Conservation (phyloP, 1,139 yeast species). For the Zygosaccharomyces sapae region DNA sequence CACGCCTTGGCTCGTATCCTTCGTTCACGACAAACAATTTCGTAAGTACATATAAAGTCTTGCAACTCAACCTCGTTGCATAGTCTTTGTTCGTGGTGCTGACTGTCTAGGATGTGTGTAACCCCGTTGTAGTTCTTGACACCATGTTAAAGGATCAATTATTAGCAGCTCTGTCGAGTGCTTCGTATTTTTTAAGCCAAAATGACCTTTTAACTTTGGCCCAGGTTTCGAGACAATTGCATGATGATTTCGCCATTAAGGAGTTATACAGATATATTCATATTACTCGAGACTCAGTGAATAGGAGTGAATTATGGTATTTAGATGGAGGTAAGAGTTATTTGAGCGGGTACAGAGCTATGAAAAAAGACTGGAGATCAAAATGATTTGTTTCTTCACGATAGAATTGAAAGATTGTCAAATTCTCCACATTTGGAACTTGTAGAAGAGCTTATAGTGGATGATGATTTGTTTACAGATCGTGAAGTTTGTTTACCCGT, state of each 20-base stretch:
- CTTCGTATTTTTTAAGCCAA: constrained; percentile 28
- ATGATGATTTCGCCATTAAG: constrained; percentile 17
- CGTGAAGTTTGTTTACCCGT: constrained; percentile 16
- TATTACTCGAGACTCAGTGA: constrained; percentile 31
- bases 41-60: too few species aligned
- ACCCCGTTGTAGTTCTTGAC: background rate
- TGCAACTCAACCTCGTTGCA: too few species aligned
- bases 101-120: background rate
- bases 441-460: constrained; percentile 23
- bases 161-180: constrained; percentile 4
- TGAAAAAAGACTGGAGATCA: constrained; percentile 33
- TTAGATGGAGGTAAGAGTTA: constrained; percentile 34
- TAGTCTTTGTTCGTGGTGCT: background rate
- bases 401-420: constrained; percentile 30
- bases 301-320: constrained; percentile 30
- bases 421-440: constrained; percentile 16
- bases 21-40: background rate
- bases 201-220: constrained; percentile 28
- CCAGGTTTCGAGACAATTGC: constrained; percentile 16
- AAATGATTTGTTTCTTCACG: constrained; percentile 36
- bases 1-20: background rate
- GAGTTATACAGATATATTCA: constrained; percentile 32
- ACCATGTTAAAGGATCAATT: constrained; percentile 7
- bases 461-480: constrained; percentile 27
- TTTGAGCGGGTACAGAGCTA: constrained; percentile 31